phyloP scores from a whole-genome alignment of 495 filamentous ascomycete species.

The Penicillium nucicola region DNA sequence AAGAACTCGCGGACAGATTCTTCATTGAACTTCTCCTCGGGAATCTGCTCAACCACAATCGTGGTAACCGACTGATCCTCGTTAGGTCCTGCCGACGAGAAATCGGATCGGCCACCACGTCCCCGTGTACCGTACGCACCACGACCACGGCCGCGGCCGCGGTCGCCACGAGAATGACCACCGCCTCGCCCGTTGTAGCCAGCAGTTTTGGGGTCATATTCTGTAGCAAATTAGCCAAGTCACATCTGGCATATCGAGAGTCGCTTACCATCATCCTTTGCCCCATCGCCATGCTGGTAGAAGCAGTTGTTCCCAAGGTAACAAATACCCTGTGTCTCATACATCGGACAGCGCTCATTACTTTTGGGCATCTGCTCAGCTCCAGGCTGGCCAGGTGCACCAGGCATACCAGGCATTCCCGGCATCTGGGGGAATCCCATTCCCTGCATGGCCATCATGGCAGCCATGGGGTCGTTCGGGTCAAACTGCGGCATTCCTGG shows the following conservation, averaged over 20 bases:
- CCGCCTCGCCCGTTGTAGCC: constrained; percentile 32
- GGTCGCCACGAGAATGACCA: constrained; percentile 33
- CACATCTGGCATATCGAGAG: background rate
- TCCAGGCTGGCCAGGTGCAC: constrained; percentile 24
- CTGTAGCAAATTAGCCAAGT: constrained; percentile 39
- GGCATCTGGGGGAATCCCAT: constrained; percentile 62
- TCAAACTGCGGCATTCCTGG: constrained; percentile 54
- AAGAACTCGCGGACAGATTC: constrained; percentile 76
- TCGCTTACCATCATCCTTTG: constrained; percentile 50
- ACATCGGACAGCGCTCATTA: constrained; percentile 73
- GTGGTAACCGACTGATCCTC: constrained; percentile 71
- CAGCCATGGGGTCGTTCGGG: constrained; percentile 64
- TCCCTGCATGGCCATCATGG: constrained; percentile 68
- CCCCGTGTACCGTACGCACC: constrained; percentile 47
- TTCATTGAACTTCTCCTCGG: constrained; percentile 79
- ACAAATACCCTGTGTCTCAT: constrained; percentile 86
- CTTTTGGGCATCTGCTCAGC: constrained; percentile 32
- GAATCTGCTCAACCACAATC: constrained; percentile 91
- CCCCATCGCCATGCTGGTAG: constrained; percentile 76
- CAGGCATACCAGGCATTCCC: constrained; percentile 46
- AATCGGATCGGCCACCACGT: constrained; percentile 58
- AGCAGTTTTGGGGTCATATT: constrained; percentile 84
- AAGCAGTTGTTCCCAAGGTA: constrained; percentile 71
- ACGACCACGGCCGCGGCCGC: constrained; percentile 49
- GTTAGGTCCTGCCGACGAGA: constrained; percentile 73